Conservation (phyloP, 495 filamentous ascomycete species). For the Aspergillus sclerotioniger region DNA sequence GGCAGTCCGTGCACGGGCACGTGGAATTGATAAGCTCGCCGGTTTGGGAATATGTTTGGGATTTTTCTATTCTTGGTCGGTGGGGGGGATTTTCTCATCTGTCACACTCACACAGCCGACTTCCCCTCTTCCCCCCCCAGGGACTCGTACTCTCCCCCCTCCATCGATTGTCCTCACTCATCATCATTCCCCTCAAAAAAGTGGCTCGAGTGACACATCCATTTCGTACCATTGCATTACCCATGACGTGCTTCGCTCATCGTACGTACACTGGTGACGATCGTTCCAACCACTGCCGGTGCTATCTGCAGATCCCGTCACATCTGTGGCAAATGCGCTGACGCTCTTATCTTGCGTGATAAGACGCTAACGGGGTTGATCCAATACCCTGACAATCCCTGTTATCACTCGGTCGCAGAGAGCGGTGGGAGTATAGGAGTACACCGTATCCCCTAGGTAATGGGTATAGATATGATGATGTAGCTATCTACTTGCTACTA, state of each 20-base stretch:
- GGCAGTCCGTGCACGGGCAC: slow-evolving; percentile 3
- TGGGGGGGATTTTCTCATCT: background rate
- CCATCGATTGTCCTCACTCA: too few relatives aligned
- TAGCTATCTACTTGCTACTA: background rate
- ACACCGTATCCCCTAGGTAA: too few relatives aligned
- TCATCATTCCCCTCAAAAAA: background rate
- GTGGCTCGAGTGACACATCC: background rate
- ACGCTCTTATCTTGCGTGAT: background rate
- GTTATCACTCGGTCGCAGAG: background rate
- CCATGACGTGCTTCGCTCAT: background rate
- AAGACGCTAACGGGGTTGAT: background rate
- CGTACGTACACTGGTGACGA: background rate
- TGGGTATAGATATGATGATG: too few relatives aligned
- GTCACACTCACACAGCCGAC: background rate
- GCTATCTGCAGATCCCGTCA: background rate
- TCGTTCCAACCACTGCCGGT: background rate
- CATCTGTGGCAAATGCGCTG: background rate
- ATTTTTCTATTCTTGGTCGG: background rate
- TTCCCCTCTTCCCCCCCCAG: background rate
- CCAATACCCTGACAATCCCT: background rate
- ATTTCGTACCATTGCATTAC: background rate
- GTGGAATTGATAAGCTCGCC: slow-evolving; percentile 3
- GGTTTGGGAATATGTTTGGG: background rate
- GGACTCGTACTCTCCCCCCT: background rate
- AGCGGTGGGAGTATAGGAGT: background rate